These are phyloP conservation scores for Elsinoe necatrix DNA, from an alignment of 2,329 filamentous ascomycete species.

Conservation along the genomic window DNA sequence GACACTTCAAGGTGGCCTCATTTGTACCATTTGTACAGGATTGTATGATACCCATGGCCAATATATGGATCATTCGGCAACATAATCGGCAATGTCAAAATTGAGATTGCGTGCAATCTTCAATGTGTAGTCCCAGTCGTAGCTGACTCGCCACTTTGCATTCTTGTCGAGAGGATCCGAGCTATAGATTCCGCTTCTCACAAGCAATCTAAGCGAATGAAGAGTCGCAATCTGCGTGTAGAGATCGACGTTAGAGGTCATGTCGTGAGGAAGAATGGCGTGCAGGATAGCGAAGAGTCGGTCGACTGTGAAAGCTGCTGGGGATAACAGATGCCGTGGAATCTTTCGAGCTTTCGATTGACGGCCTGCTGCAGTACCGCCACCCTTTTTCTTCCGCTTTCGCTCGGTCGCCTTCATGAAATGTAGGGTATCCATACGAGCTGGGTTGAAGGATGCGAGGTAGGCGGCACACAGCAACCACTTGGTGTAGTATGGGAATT, in stretches of 20 bases:
- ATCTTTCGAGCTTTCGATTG: constrained; percentile 55
- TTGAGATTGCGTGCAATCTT: constrained; percentile 63
- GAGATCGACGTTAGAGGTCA: constrained; percentile 40
- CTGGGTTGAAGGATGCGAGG: constrained; percentile 70
- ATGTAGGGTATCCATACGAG: constrained; percentile 62
- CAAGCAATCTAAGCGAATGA: constrained; percentile 59
- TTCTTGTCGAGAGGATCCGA: constrained; percentile 59
- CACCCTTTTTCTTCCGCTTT: constrained; percentile 42
- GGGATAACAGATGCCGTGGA: constrained; percentile 65
- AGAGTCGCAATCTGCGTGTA: constrained; percentile 58
- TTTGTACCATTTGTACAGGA: constrained; percentile 6
- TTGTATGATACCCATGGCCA: constrained; percentile 9
- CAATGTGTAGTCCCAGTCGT: constrained; percentile 68
- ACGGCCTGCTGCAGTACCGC: constrained; percentile 31
- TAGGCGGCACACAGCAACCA: constrained; percentile 69
- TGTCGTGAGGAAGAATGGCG: constrained; percentile 48
- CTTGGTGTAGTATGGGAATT: constrained; percentile 63
- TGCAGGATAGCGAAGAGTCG: constrained; percentile 70
- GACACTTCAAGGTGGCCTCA: background rate
- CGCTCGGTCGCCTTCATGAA: constrained; percentile 62
- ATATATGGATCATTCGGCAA: constrained; percentile 49
- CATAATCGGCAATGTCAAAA: constrained; percentile 70
- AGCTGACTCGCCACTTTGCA: constrained; percentile 68
- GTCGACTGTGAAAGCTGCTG: constrained; percentile 69
- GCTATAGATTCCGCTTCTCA: constrained; percentile 52